Evolutionary conservation across 768 basidiomycete species (phyloP).

Genomic region (Hysterangium stoloniferum): DNA sequence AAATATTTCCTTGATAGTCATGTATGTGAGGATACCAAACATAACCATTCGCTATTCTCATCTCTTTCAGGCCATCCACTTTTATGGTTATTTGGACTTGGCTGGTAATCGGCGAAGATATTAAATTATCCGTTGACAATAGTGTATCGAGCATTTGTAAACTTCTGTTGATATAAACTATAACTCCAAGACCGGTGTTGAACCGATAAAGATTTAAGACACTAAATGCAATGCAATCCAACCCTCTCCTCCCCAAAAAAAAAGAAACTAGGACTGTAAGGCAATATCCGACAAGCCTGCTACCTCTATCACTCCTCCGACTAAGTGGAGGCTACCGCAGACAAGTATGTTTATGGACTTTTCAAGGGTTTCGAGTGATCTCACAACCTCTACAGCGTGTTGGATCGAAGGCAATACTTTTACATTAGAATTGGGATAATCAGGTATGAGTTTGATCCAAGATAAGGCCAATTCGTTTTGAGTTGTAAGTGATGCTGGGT

Average conservation of each 20-base stretch:
- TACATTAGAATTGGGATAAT: conserved; percentile 52
- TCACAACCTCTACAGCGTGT: conserved; percentile 70
- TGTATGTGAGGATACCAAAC: conserved; percentile 24
- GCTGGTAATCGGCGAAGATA: conserved; percentile 3
- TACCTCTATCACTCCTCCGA: conserved; percentile 91
- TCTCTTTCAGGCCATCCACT: conserved; percentile 42
- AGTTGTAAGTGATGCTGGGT: conserved; percentile 57
- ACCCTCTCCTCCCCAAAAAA: neutral
- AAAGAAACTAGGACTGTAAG: conserved; percentile 22
- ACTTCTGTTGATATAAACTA: neutral
- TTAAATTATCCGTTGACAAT: neutral
- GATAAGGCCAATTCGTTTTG: conserved; percentile 71
- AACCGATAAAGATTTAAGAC: neutral
- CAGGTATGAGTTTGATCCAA: conserved; percentile 59
- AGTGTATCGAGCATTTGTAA: neutral
- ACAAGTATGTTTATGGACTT: conserved; percentile 58
- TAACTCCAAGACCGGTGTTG: neutral
- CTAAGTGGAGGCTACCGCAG: conserved; percentile 86
- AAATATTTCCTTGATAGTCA: conserved; percentile 49
- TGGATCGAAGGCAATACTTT: conserved; percentile 85
- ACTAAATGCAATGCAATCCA: neutral
- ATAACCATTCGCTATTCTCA: neutral
- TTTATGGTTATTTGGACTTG: conserved; percentile 33
- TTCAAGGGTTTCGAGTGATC: conserved; percentile 30
- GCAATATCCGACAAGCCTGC: conserved; percentile 70